Conservation (phyloP, 169 alveolate genomes). For the Plasmodium inui region DNA sequence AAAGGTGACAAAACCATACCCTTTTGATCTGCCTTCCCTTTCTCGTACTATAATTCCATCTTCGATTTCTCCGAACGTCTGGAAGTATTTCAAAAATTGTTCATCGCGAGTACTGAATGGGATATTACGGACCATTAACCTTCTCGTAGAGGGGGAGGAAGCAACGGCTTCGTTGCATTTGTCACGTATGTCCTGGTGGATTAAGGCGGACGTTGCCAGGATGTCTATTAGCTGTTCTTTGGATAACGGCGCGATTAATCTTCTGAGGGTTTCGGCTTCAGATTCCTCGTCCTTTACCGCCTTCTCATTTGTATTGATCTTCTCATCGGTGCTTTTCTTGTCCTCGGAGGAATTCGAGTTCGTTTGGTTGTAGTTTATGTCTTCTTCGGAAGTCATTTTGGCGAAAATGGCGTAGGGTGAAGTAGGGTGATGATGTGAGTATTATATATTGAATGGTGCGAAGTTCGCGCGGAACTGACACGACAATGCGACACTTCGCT, state of each 20-base stretch:
- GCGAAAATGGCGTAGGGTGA: background rate
- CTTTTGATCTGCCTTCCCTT: constrained; percentile 85
- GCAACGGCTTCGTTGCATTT: constrained; percentile 81
- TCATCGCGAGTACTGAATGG: constrained; percentile 84
- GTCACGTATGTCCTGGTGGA: constrained; percentile 74
- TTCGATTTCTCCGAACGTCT: constrained; percentile 82
- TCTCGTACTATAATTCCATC: constrained; percentile 87
- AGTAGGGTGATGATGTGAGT: background rate
- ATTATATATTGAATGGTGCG: background rate
- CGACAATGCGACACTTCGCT: background rate
- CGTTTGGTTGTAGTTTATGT: constrained; percentile 21
- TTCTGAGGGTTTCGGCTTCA: constrained; percentile 55
- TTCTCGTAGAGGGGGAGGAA: constrained; percentile 81
- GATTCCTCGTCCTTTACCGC: constrained; percentile 49
- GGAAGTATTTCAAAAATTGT: constrained; percentile 77
- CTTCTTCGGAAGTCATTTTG: constrained; percentile 54
- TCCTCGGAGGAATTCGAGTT: constrained; percentile 43
- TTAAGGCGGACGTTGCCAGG: constrained; percentile 79
- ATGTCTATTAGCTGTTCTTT: constrained; percentile 85
- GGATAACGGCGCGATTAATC: constrained; percentile 81
- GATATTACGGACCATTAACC: constrained; percentile 83
- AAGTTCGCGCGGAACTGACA: background rate
- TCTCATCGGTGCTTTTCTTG: constrained; percentile 38
- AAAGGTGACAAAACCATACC: constrained; percentile 88
- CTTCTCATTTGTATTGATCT: background rate